phyloP scores from a whole-genome alignment of 768 basidiomycete species.

The Calocybe cyanea region DNA sequence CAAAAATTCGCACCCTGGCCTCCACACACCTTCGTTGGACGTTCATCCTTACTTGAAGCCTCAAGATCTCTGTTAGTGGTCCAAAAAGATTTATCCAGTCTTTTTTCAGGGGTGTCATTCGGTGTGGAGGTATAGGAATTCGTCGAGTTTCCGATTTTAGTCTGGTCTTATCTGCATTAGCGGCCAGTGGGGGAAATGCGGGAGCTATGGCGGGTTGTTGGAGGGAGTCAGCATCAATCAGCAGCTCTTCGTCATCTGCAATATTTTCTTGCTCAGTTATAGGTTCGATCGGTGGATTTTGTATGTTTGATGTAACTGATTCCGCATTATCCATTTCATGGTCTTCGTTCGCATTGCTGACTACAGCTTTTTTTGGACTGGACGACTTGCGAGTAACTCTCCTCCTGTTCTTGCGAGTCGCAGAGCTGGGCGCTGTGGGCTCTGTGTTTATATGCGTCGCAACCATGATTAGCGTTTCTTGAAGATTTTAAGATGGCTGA shows the following conservation, averaged over 20 bases:
- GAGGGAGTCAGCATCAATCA: slow-evolving; percentile 50
- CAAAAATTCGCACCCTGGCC: slow-evolving; percentile 66
- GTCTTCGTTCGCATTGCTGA: slow-evolving; percentile 14
- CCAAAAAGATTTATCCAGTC: slow-evolving; percentile 46
- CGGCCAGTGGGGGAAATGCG: slow-evolving; percentile 65
- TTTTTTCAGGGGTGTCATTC: slow-evolving; percentile 93
- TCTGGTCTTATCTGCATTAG: slow-evolving; percentile 48
- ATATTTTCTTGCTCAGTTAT: slow-evolving; percentile 11
- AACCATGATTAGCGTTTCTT: slow-evolving; percentile 46
- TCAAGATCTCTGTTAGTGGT: slow-evolving; percentile 91
- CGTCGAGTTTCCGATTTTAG: slow-evolving; percentile 84
- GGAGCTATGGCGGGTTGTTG: slow-evolving; percentile 52
- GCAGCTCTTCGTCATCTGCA: slow-evolving; percentile 52
- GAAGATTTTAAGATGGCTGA: slow-evolving; percentile 1
- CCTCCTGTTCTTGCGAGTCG: slow-evolving; percentile 33
- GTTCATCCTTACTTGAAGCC: slow-evolving; percentile 97
- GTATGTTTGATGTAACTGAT: slow-evolving; percentile 8
- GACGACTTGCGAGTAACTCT: slow-evolving; percentile 31
- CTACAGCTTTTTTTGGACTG: slow-evolving; percentile 2
- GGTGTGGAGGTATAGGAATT: slow-evolving; percentile 91
- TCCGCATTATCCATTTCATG: slow-evolving; percentile 20
- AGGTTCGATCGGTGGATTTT: background rate
- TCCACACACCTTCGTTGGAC: slow-evolving; percentile 86
- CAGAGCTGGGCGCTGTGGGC: slow-evolving; percentile 11
- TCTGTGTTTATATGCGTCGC: slow-evolving; percentile 27